Percentiles rank a stretch among this genome's conserved stretches.
Evolutionary conservation across 169 alveolate genomes (phyloP).

Genomic region (Eimeria acervulina): DNA sequence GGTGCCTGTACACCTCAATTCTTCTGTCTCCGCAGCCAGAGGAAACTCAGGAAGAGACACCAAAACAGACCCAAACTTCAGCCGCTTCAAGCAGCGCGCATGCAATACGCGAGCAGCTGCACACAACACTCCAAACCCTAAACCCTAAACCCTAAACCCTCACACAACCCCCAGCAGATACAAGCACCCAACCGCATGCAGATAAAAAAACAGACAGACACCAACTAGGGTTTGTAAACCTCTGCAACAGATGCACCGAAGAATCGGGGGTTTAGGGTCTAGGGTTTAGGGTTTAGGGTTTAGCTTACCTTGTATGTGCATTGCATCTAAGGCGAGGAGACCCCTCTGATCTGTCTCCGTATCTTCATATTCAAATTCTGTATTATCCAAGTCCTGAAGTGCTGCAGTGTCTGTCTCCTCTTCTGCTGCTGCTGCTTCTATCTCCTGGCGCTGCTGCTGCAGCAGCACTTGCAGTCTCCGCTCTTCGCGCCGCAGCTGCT

Average conservation of each 20-base stretch:
- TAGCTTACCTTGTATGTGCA: background rate
- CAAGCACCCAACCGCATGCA: too few relatives aligned
- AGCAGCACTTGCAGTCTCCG: conserved; percentile 19
- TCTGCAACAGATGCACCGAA: too few relatives aligned
- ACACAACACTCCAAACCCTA: background rate
- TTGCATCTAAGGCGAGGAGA: background rate
- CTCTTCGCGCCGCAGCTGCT: background rate
- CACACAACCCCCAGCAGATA: too few relatives aligned
- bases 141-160: conserved; percentile 22
- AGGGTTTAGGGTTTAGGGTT: conserved; percentile 24
- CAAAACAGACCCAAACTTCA: background rate
- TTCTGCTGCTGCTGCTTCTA: conserved; percentile 44
- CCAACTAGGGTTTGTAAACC: too few relatives aligned
- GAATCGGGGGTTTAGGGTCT: background rate
- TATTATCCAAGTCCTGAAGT: background rate
- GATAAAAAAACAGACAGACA: too few relatives aligned
- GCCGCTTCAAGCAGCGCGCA: conserved; percentile 39
- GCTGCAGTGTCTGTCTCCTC: background rate
- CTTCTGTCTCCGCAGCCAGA: background rate
- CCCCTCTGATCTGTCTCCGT: conserved; percentile 55
- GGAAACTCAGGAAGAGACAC: conserved; percentile 11
- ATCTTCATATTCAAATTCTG: conserved; percentile 24
- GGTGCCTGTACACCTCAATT: background rate
- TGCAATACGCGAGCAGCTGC: conserved; percentile 16
- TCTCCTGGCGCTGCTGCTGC: conserved; percentile 15